A percentile compares a stretch with the other conserved stretches of the same genome.
phyloP scores from a whole-genome alignment of 2,329 filamentous ascomycete genomes.

The Colletotrichum chlorophyti region DNA sequence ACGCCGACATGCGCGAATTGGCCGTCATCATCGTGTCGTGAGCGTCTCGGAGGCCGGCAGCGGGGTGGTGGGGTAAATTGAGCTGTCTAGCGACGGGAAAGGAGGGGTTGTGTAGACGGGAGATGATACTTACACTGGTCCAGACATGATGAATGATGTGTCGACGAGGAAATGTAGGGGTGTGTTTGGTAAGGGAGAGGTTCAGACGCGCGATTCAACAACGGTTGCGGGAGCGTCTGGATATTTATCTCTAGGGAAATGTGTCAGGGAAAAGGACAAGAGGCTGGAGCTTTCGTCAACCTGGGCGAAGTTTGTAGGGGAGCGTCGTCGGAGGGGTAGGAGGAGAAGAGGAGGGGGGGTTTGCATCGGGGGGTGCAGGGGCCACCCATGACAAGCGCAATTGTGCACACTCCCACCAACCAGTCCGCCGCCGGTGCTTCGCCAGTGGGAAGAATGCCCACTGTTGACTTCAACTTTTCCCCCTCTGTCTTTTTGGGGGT shows the following conservation, averaged over 20 bases:
- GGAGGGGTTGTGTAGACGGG: slow-evolving; percentile 32
- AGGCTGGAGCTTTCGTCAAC: slow-evolving; percentile 28
- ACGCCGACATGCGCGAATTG: slow-evolving; percentile 41
- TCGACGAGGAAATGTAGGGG: slow-evolving; percentile 13
- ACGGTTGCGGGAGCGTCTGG: slow-evolving; percentile 25
- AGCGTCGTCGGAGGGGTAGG: slow-evolving; percentile 29
- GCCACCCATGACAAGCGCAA: slow-evolving; percentile 19
- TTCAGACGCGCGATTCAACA: slow-evolving; percentile 18
- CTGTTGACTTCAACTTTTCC: neutral
- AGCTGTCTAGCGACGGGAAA: slow-evolving; percentile 5
- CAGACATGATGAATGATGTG: slow-evolving; percentile 61
- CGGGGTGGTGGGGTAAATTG: slow-evolving; percentile 48
- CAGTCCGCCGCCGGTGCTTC: neutral
- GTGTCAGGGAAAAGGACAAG: slow-evolving; percentile 26
- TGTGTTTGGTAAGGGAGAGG: slow-evolving; percentile 16
- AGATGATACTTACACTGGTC: slow-evolving; percentile 67
- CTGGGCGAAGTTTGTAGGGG: slow-evolving; percentile 29
- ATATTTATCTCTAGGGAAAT: slow-evolving; percentile 30
- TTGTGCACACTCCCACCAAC: slow-evolving; percentile 17
- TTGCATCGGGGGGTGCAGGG: slow-evolving; percentile 26
- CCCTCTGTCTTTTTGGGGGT: neutral
- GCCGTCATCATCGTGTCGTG: slow-evolving; percentile 33
- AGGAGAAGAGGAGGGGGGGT: slow-evolving; percentile 19
- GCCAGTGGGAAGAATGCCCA: slow-evolving; percentile 7
- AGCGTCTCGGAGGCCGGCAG: slow-evolving; percentile 35